Percentiles rank a stretch among this genome's conserved stretches.
Conservation (phyloP, 2,329 filamentous ascomycete species). For the Stagonosporopsis cucurbitacearum region DNA sequence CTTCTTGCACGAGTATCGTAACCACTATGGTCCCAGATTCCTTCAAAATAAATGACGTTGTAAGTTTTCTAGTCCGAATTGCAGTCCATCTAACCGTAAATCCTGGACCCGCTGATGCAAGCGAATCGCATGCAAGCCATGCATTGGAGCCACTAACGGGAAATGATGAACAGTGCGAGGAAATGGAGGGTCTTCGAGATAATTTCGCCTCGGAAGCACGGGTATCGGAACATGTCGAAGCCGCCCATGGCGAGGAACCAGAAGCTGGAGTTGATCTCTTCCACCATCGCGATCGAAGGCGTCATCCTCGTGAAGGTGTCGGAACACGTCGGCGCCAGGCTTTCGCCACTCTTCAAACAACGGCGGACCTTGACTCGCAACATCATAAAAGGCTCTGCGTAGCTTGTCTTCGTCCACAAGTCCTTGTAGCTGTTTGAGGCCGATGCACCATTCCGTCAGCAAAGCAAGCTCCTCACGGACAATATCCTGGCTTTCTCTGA, state of each 20-base stretch:
- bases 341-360: constrained; percentile 8
- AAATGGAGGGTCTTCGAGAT: not conserved
- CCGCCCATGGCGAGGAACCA: not conserved
- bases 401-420: not conserved
- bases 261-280: not conserved
- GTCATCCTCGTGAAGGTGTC: not conserved
- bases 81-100: not conserved
- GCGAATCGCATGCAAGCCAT: not conserved
- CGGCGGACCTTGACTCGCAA: constrained; percentile 1
- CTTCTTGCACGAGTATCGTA: no score
- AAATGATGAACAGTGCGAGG: not conserved
- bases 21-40: no score
- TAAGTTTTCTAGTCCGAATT: not conserved
- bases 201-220: not conserved
- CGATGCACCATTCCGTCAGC: constrained; percentile 4
- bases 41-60: not conserved
- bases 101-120: not conserved
- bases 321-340: not conserved
- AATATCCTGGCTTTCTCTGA: not conserved
- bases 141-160: not conserved
- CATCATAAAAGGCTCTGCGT: not conserved
- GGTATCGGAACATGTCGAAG: not conserved
- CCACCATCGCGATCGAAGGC: not conserved
- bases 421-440: not conserved
- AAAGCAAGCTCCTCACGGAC: not conserved